A percentile compares a stretch with the other conserved stretches of the same genome.
These are phyloP conservation scores for Millerozyma miso DNA, from an alignment of 805 yeast genomes.

Conservation along the genomic window DNA sequence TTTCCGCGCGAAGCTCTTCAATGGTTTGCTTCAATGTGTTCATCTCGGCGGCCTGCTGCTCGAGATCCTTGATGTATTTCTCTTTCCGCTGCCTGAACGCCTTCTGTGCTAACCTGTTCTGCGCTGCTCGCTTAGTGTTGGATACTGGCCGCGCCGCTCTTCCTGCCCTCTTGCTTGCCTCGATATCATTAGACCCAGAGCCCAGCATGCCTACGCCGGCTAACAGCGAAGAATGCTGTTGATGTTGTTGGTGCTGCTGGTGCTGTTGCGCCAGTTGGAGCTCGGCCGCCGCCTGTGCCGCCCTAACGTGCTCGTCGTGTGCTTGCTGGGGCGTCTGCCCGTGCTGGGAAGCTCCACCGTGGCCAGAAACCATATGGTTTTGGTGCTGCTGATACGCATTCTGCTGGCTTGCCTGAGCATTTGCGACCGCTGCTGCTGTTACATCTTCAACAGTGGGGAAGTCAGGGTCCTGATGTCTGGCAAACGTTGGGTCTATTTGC, in stretches of 20 bases:
- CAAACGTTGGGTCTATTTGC: constrained; percentile 30
- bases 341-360: constrained; percentile 5
- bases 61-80: constrained; percentile 74
- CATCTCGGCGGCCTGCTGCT: constrained; percentile 61
- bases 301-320: constrained; percentile 7
- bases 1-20: constrained; percentile 65
- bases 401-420: constrained; percentile 14
- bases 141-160: constrained; percentile 40
- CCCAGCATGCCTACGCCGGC: constrained; percentile 5
- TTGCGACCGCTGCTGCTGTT: constrained; percentile 16
- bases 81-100: constrained; percentile 88
- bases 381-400: constrained; percentile 10
- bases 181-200: constrained; percentile 5
- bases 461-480: constrained; percentile 20
- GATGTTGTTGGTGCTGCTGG: constrained; percentile 9
- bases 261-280: constrained; percentile 12
- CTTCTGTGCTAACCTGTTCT: constrained; percentile 86
- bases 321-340: constrained; percentile 7
- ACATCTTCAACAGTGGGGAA: constrained; percentile 20
- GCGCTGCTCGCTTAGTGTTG: constrained; percentile 81
- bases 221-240: constrained; percentile 8
- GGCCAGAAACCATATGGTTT: constrained; percentile 4
- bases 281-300: constrained; percentile 10
- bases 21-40: constrained; percentile 60
- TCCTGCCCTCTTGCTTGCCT: constrained; percentile 1